These are phyloP conservation scores for Bjerkandera adusta DNA, from an alignment of 1,284 basidiomycete genomes.

Conservation along the genomic window DNA sequence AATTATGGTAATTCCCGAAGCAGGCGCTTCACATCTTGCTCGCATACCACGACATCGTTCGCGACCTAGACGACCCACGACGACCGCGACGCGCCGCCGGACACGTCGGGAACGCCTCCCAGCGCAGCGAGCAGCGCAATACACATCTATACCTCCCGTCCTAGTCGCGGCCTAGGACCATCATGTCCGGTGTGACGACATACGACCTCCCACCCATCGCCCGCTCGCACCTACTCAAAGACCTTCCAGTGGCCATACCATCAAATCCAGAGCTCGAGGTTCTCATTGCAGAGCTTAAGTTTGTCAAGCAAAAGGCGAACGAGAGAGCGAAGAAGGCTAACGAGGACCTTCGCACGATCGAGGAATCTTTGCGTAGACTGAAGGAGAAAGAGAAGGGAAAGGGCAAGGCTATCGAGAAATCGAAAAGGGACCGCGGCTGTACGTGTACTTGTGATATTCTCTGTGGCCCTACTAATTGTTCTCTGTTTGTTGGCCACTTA, in stretches of 20 bases:
- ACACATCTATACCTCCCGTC: constrained; percentile 4
- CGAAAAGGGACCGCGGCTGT: constrained; percentile 72
- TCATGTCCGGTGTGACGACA: constrained; percentile 46
- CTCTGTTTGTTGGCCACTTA: constrained; percentile 19
- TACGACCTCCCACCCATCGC: constrained; percentile 45
- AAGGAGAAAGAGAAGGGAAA: constrained; percentile 78
- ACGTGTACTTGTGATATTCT: constrained; percentile 35
- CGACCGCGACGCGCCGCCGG: background rate
- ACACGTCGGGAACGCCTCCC: background rate
- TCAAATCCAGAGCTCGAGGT: constrained; percentile 68
- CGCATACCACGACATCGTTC: constrained; percentile 13
- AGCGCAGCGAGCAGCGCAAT: constrained; percentile 1
- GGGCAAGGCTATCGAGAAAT: constrained; percentile 65
- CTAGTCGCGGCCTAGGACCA: constrained; percentile 18
- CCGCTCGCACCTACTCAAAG: constrained; percentile 57
- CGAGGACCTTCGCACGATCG: constrained; percentile 65
- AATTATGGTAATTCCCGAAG: constrained; percentile 12
- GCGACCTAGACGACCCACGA: background rate
- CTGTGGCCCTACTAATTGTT: background rate
- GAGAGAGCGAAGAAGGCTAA: constrained; percentile 66
- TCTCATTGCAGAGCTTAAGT: constrained; percentile 58
- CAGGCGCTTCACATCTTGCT: constrained; percentile 13
- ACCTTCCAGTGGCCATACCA: constrained; percentile 62
- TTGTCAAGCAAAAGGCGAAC: constrained; percentile 50
- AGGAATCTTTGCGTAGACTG: constrained; percentile 67